These are phyloP conservation scores for Scedosporium aurantiacum DNA, from an alignment of 2,329 filamentous ascomycete species.

Conservation along the genomic window DNA sequence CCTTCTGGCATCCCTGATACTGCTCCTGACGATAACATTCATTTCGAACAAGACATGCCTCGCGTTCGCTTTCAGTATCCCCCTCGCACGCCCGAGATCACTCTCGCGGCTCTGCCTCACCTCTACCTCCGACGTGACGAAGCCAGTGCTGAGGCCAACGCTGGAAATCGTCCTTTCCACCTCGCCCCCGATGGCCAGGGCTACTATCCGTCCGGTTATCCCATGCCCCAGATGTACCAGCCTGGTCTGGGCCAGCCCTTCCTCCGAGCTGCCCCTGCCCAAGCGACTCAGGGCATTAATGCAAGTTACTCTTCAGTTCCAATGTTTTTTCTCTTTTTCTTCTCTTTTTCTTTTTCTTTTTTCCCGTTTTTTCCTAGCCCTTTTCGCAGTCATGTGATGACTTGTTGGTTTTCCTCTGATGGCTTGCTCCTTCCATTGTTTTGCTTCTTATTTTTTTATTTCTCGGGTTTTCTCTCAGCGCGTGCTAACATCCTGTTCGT, in stretches of 20 bases:
- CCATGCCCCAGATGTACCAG: neutral
- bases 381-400: neutral
- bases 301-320: neutral
- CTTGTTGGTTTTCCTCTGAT: too few species aligned
- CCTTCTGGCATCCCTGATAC: too few species aligned
- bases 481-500: neutral
- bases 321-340: neutral
- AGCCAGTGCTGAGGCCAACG: neutral
- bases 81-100: neutral
- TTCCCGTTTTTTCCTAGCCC: neutral
- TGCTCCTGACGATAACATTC: too few species aligned
- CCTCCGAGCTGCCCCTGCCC: neutral
- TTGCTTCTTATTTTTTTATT: neutral
- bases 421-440: too few species aligned
- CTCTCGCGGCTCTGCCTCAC: neutral
- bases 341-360: neutral
- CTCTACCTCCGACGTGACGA: neutral
- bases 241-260: neutral
- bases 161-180: neutral
- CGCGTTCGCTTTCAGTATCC: neutral
- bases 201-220: neutral
- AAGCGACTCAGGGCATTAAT: neutral
- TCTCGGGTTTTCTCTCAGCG: neutral
- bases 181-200: neutral
- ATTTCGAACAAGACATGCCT: neutral